Evolutionary conservation across 192 early-diverging fungal genomes (phyloP), one percentile per base, ranked within the genome.

Genomic region (Coemansia sp.): DNA sequence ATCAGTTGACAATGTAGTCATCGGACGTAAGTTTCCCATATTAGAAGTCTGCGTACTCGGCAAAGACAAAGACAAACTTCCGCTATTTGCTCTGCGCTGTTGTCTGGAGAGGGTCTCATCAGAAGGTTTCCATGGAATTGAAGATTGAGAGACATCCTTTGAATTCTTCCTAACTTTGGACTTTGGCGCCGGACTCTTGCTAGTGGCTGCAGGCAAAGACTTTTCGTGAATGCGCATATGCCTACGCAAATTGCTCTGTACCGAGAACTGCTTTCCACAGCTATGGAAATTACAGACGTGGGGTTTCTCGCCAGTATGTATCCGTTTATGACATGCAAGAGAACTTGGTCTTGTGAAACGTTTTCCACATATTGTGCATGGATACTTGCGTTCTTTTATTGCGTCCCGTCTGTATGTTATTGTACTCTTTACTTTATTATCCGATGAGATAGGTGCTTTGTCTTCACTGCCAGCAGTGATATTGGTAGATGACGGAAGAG

Each of bases 301-400:
- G 1, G 84, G 82, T 55, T 69, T 65, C 27, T 72, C 65, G 30
- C 82, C 84, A 0, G 84, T 85, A 58, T 85, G 84, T 19, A 63
- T 73, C 59, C 64, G 65, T n/a, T 64, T 53, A 63, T 85, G 84
- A 64, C 76, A 79, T 7, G 76, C 67, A 23, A 79, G 57, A 7
- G 76, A 79, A 48, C 67, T 69, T 7, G 76, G 76, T 4, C 76
- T 63, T 0, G 76, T 79, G 56, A 79, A 79, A 23, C 71, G 62
- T 51, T 79, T 79, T 51, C 56, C 63, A 59, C 76, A 79, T 22
- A 68, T 32, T 9, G 70, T 49, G 62, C 76, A 79, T 7, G 67
- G 67, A 32, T 79, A 79, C 60, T 73, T 73, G 67, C 76, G 76
- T 54, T 79, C 76, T 54, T 79, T 78, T 34, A 52, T 25, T 10